Conservation (phyloP, 805 yeast genomes). For the Yarrowia sp. region DNA sequence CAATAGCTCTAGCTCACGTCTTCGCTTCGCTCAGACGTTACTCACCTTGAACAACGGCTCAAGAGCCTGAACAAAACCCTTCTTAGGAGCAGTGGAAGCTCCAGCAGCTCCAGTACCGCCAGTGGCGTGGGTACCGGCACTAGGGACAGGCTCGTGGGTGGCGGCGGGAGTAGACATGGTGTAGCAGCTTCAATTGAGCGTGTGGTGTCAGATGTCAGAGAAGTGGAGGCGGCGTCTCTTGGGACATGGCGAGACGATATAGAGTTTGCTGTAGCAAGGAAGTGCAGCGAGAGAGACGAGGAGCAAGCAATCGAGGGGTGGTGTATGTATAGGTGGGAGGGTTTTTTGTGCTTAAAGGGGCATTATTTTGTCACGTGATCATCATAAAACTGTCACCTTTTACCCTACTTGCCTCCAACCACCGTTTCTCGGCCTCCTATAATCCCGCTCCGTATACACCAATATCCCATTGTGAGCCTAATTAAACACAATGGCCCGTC, state of each 20-base stretch:
- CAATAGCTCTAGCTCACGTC: no score
- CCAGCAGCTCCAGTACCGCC: conserved; percentile 29
- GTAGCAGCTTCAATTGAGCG: background rate
- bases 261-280: conserved; percentile 30
- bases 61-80: conserved; percentile 17
- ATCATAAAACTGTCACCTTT: background rate
- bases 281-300: conserved; percentile 3
- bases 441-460: background rate
- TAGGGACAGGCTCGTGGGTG: background rate
- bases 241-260: conserved; percentile 3
- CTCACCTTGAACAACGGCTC: conserved; percentile 27
- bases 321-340: no score
- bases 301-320: background rate
- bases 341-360: background rate
- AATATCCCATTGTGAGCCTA: background rate
- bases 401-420: no score
- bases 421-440: background rate
- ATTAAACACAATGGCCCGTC: background rate
- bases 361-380: background rate
- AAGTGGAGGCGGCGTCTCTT: conserved; percentile 1
- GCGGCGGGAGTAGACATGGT: conserved; percentile 7
- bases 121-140: background rate
- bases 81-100: conserved; percentile 7
- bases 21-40: background rate
- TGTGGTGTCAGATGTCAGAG: background rate